Percentiles rank a stretch among this genome's conserved stretches.
Conservation (phyloP, 2,329 filamentous ascomycete species). For the Hymenoscyphus albidus region DNA sequence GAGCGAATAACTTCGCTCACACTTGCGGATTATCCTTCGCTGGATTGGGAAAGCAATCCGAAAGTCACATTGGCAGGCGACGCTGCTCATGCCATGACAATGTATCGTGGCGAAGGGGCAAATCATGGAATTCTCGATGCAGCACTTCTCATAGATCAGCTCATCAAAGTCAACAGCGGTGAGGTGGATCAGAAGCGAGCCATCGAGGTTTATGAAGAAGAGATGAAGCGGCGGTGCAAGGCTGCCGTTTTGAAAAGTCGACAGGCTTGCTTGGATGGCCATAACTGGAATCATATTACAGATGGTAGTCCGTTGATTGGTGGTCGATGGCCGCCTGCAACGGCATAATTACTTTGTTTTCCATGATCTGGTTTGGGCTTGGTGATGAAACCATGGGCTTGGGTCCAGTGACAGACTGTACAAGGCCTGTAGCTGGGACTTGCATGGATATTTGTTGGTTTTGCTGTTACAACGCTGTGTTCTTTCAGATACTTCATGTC, state of each 20-base stretch:
- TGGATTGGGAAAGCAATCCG: constrained; percentile 31
- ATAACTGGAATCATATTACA: constrained; percentile 45
- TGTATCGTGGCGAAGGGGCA: constrained; percentile 51
- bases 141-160: constrained; percentile 40
- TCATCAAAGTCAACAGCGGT: constrained; percentile 19
- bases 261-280: constrained; percentile 51
- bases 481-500: too few species aligned
- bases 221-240: constrained; percentile 42
- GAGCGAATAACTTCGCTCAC: constrained; percentile 32
- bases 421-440: not conserved
- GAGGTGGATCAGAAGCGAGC: constrained; percentile 35
- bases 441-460: not conserved
- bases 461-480: not conserved
- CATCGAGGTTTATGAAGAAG: constrained; percentile 44
- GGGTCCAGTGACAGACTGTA: not conserved
- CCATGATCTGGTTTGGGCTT: not conserved
- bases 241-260: constrained; percentile 49
- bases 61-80: constrained; percentile 34
- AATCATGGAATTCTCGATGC: constrained; percentile 55
- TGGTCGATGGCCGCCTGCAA: constrained; percentile 21
- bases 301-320: constrained; percentile 40
- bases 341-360: constrained; percentile 5
- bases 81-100: constrained; percentile 37
- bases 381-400: not conserved
- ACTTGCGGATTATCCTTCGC: constrained; percentile 36